A percentile compares a stretch with the other conserved stretches of the same genome.
Conservation (phyloP, 352 stramenopile species). For the Globisporangium paroecandrum region DNA sequence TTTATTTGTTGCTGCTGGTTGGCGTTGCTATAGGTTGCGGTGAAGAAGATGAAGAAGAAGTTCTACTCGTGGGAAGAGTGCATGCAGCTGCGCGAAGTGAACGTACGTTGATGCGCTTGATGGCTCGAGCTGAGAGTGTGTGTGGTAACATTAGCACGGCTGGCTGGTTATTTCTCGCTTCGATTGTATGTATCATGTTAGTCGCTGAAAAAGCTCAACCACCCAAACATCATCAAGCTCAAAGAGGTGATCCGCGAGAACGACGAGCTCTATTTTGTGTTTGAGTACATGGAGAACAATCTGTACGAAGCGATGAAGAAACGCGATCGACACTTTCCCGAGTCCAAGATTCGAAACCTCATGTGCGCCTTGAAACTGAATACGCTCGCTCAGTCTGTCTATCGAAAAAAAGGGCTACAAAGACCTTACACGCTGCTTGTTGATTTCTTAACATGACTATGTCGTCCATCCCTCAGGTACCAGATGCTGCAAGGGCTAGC, state of each 20-base stretch:
- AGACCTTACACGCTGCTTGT: background rate
- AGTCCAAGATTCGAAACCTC: slow-evolving; percentile 95
- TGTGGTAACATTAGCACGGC: background rate
- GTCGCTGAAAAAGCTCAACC: slow-evolving; percentile 93
- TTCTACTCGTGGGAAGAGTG: slow-evolving; percentile 96
- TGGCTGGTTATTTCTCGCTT: background rate
- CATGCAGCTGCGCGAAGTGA: slow-evolving; percentile 97
- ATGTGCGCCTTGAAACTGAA: slow-evolving; percentile 57
- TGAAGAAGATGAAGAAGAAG: slow-evolving; percentile 99
- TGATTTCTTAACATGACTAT: background rate
- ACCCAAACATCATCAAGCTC: slow-evolving; percentile 98
- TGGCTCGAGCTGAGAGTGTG: background rate
- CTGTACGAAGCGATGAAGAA: slow-evolving; percentile 98
- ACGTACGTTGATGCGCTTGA: slow-evolving; percentile 54
- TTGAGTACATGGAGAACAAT: slow-evolving; percentile 99
- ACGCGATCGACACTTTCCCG: slow-evolving; percentile 83
- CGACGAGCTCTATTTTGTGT: slow-evolving; percentile 97
- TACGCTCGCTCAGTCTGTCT: background rate
- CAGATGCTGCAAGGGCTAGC: slow-evolving; percentile 97
- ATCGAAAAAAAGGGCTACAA: too few species aligned
- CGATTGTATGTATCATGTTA: slow-evolving; percentile 18
- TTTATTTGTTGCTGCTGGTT: background rate
- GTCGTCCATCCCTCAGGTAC: slow-evolving; percentile 30
- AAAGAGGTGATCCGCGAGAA: slow-evolving; percentile 98
- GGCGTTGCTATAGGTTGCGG: slow-evolving; percentile 68